Evolutionary conservation across 345 rosid genomes (phyloP).

Genomic region (Rhodomyrtus tomentosa): DNA sequence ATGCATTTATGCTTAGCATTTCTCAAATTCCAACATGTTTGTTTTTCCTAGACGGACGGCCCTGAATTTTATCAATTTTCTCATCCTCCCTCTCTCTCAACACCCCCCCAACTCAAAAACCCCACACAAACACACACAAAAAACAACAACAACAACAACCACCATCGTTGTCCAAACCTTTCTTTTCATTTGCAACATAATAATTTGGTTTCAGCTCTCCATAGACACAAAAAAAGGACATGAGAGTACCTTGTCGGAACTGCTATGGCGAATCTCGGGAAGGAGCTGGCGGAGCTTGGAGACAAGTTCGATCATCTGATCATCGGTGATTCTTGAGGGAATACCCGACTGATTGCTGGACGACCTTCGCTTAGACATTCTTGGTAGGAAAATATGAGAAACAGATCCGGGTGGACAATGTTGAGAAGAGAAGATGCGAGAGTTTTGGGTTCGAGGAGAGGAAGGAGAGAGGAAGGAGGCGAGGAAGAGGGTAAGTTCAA

Average conservation of each 20-base stretch:
- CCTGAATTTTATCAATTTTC: not conserved
- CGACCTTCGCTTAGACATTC: conserved; percentile 9
- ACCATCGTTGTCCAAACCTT: not conserved
- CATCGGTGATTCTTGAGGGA: conserved; percentile 66
- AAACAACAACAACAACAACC: not conserved
- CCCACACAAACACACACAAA: not conserved
- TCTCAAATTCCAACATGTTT: not conserved
- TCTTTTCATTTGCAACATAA: not conserved
- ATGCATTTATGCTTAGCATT: not conserved
- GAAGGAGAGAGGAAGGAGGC: not conserved
- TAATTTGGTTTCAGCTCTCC: not conserved
- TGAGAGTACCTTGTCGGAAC: conserved; percentile 61
- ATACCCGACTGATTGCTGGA: not conserved
- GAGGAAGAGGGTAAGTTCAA: not conserved
- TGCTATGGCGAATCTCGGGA: conserved; percentile 80
- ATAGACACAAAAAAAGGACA: conserved; percentile 2
- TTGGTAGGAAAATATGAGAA: not conserved
- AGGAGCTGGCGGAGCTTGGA: conserved; percentile 76
- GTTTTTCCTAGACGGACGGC: not conserved
- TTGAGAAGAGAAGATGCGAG: not conserved
- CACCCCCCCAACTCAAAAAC: not conserved
- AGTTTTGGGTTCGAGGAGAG: not conserved
- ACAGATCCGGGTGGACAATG: not conserved
- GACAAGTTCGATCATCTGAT: conserved; percentile 78
- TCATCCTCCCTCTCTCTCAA: no score